Base-by-base conservation (phyloP, 441 rosid genomes). In the Mallotus repandus region DNA sequence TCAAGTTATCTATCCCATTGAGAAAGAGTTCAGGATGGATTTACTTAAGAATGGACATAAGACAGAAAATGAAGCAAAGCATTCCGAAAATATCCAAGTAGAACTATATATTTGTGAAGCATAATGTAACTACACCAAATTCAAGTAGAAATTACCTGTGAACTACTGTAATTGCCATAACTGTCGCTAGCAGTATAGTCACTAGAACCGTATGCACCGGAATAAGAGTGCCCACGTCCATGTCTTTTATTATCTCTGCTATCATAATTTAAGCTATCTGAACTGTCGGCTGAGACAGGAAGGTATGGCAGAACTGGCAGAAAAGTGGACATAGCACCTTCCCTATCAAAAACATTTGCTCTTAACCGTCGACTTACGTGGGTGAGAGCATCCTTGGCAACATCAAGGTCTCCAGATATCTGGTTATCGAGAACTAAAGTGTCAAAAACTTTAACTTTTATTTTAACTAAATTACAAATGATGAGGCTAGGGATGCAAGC, bases 391-490 rank as follows among this genome's bases (percentile, higher is more conserved):
- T 92, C 98, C 86, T 91, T 93, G 74, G 96, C 98, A 76, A 86
- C 86, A 79, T 93, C 98, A 84, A 92, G 92, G 73, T 92, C 96
- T 75, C 99, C 99, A 77, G 94, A 79, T 11, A 96, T 94, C 99
- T 96, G 82, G 78, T 66, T 63, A 78, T 29, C 16, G 79, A 56
- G 81, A 61, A 57, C 32, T 54, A 70, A 72, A 11, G 60, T 15
- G 19, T 62, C 61, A 8, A 13, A 56, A 65, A 29, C 29, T 71
- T 48, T 54, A 22, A 49, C 64, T 62, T 48, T 16, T 8, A 69
- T 69, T 69, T 35, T 54, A 70, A 46, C 29, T 71, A 18, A 38
- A 58, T 50, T 11, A 43, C 14, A 41, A 43, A 64, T 25, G 50
- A 14, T 29, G 11, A 15, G n/a, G 25, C 45, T 32, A 18, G 22